Percentiles rank a stretch among this genome's conserved stretches.
These are phyloP conservation scores for Chalciporus chontae DNA, from an alignment of 768 basidiomycete species.

Conservation along the genomic window DNA sequence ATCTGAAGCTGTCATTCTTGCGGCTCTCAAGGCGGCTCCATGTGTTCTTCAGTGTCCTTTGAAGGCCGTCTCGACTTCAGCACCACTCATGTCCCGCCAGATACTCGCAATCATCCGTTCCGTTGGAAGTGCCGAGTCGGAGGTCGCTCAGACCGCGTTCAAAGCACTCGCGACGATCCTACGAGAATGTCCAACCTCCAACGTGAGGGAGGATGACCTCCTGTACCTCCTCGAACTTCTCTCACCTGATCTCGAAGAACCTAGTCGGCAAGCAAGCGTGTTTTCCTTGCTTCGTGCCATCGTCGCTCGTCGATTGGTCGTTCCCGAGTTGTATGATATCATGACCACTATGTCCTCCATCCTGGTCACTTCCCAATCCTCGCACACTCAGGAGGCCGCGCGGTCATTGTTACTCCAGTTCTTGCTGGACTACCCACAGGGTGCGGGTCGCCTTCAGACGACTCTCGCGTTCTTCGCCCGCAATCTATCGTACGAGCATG, in stretches of 20 bases:
- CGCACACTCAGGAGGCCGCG: conserved; percentile 88
- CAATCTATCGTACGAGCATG: conserved; percentile 87
- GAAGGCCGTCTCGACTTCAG: conserved; percentile 64
- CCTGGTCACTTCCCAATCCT: conserved; percentile 90
- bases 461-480: conserved; percentile 91
- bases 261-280: conserved; percentile 76
- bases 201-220: conserved; percentile 87
- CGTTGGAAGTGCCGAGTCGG: conserved; percentile 83
- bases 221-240: conserved; percentile 83
- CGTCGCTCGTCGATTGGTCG: conserved; percentile 85
- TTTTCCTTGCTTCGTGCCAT: conserved; percentile 90
- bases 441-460: conserved; percentile 81
- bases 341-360: conserved; percentile 92
- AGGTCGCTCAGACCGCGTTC: conserved; percentile 84
- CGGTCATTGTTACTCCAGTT: conserved; percentile 89
- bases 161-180: conserved; percentile 82
- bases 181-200: conserved; percentile 80
- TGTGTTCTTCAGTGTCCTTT: conserved; percentile 83
- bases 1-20: conserved; percentile 66
- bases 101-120: conserved; percentile 80
- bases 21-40: conserved; percentile 76
- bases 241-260: conserved; percentile 87
- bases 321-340: conserved; percentile 94
- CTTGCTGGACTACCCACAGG: conserved; percentile 95
- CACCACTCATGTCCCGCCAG: conserved; percentile 81